A percentile compares a stretch with the other conserved stretches of the same genome.
Evolutionary conservation across 2,329 filamentous ascomycete species (phyloP).

Genomic region (Colletotrichum sojae): DNA sequence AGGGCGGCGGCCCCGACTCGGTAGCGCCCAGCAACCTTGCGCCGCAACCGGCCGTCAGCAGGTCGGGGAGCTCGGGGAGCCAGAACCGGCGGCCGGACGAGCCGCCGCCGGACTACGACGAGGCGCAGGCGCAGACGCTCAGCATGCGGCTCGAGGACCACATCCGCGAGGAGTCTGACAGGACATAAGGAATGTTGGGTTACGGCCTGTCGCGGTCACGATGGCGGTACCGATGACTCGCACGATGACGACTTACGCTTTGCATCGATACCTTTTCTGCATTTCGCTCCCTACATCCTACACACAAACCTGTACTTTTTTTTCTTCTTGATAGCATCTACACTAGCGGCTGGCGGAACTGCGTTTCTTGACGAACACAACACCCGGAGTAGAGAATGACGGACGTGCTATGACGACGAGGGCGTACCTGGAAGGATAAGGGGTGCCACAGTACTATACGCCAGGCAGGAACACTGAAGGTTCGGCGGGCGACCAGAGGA

Average conservation of each 20-base stretch:
- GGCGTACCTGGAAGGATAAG: not conserved
- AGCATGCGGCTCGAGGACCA: constrained; percentile 76
- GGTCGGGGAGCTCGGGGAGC: constrained; percentile 55
- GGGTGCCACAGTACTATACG: constrained; percentile 8
- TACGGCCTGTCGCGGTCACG: constrained; percentile 19
- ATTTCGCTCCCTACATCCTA: constrained; percentile 27
- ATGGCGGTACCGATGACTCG: too few relatives aligned
- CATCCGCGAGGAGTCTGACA: constrained; percentile 80
- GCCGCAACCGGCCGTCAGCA: constrained; percentile 48
- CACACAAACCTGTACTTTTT: constrained; percentile 27
- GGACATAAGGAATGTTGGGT: constrained; percentile 53
- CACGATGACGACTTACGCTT: constrained; percentile 19
- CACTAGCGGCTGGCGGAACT: constrained; percentile 33
- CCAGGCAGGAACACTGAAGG: too few relatives aligned
- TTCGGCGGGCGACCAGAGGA: not conserved
- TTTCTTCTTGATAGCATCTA: constrained; percentile 29
- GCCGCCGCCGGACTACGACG: constrained; percentile 92
- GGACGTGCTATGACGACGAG: constrained; percentile 9
- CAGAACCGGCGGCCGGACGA: constrained; percentile 71
- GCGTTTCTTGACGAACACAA: constrained; percentile 32
- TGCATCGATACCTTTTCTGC: constrained; percentile 37
- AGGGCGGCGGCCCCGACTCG: constrained; percentile 47
- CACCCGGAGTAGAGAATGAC: constrained; percentile 31
- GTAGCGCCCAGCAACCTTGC: constrained; percentile 47
- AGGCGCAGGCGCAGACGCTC: constrained; percentile 82